Percentiles rank a stretch among this genome's conserved stretches.
Evolutionary conservation across 495 filamentous ascomycete genomes (phyloP).

Genomic region (Xylaria scruposa): DNA sequence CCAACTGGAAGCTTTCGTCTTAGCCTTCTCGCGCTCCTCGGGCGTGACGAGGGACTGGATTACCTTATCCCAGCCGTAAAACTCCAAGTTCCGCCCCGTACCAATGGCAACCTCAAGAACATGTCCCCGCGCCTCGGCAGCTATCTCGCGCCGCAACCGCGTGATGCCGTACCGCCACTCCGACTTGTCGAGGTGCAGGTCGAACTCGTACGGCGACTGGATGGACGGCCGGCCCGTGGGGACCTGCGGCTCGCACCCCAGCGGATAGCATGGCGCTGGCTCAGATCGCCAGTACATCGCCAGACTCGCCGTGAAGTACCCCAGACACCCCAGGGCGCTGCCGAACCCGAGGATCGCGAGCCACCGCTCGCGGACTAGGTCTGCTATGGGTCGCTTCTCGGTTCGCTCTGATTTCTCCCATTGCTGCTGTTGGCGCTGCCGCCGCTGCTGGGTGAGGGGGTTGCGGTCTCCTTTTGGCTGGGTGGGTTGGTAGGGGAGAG

Average conservation of each 20-base stretch:
- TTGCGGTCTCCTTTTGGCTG: slow-evolving; percentile 16
- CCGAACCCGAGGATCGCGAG: slow-evolving; percentile 41
- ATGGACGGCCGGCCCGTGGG: slow-evolving; percentile 41
- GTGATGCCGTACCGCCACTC: slow-evolving; percentile 72
- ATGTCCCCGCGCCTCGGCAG: slow-evolving; percentile 70
- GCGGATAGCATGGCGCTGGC: slow-evolving; percentile 31
- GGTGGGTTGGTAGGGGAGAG: slow-evolving; percentile 17
- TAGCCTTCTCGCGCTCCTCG: slow-evolving; percentile 26
- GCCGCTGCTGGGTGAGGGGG: neutral
- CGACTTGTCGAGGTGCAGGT: slow-evolving; percentile 66
- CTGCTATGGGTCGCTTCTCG: slow-evolving; percentile 28
- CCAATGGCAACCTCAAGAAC: slow-evolving; percentile 90
- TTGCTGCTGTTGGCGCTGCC: slow-evolving; percentile 19
- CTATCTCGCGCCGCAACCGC: slow-evolving; percentile 65
- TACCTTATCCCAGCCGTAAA: slow-evolving; percentile 64
- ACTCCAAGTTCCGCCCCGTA: slow-evolving; percentile 85
- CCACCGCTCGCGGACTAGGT: slow-evolving; percentile 35
- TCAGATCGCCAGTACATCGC: slow-evolving; percentile 34
- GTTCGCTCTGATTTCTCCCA: slow-evolving; percentile 21
- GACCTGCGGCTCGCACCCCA: slow-evolving; percentile 36
- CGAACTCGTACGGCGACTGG: slow-evolving; percentile 62
- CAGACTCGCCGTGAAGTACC: slow-evolving; percentile 39
- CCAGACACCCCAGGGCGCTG: slow-evolving; percentile 35
- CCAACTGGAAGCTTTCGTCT: neutral
- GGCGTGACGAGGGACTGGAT: slow-evolving; percentile 29